A percentile compares a stretch with the other conserved stretches of the same genome.
These are phyloP conservation scores for Guadua angustifolia DNA, from an alignment of 176 grass and related monocot genomes.

Conservation along the genomic window DNA sequence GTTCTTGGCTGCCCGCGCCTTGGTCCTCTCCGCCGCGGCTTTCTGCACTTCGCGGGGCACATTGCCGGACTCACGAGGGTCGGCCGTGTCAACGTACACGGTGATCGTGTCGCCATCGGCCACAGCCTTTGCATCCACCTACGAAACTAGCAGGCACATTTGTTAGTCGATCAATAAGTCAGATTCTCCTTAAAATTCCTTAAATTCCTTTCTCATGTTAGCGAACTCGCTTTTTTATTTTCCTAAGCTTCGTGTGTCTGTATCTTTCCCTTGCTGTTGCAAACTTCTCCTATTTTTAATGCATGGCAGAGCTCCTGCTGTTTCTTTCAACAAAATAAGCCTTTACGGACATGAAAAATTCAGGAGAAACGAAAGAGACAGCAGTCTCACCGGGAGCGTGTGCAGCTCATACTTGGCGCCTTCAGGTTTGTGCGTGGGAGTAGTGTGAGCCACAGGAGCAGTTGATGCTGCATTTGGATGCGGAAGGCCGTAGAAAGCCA, in stretches of 20 bases:
- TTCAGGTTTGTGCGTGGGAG: constrained; percentile 51
- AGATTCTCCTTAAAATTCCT: no score
- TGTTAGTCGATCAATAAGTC: neutral
- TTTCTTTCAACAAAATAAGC: no score
- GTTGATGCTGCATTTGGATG: constrained; percentile 35
- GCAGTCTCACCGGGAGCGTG: constrained; percentile 75
- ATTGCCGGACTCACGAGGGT: constrained; percentile 57
- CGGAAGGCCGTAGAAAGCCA: constrained; percentile 81
- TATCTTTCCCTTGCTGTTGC: no score
- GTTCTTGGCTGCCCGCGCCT: constrained; percentile 49
- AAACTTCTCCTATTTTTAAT: no score
- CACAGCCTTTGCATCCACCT: constrained; percentile 83
- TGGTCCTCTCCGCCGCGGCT: constrained; percentile 64
- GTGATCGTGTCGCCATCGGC: constrained; percentile 89
- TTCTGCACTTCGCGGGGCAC: constrained; percentile 74
- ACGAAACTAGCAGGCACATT: neutral
- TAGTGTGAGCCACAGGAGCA: constrained; percentile 12
- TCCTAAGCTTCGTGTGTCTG: no score
- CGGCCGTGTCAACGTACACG: constrained; percentile 74
- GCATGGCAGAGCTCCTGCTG: no score
- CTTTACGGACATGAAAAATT: neutral
- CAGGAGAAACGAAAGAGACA: neutral
- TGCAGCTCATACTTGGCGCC: constrained; percentile 83
- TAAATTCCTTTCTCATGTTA: no score
- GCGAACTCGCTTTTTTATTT: no score